These are phyloP conservation scores for Bisporella sp. DNA, from an alignment of 2,329 filamentous ascomycete species.

Conservation along the genomic window DNA sequence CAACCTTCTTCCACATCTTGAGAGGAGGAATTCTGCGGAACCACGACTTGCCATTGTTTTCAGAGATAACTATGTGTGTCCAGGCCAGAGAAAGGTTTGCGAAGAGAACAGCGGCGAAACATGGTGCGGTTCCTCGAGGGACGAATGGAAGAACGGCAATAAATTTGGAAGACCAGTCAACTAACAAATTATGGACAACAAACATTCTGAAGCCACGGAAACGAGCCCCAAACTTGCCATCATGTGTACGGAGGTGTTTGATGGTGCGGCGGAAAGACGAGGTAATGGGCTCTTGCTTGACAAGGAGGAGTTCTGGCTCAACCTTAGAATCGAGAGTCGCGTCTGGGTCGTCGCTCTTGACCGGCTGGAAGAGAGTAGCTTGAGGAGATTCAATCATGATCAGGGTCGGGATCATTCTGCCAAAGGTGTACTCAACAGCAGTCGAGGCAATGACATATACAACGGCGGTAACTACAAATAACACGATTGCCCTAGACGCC, in stretches of 20 bases:
- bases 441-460: neutral
- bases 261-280: slow-evolving; percentile 50
- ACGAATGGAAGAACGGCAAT: slow-evolving; percentile 35
- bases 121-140: slow-evolving; percentile 39
- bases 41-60: slow-evolving; percentile 55
- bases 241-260: slow-evolving; percentile 48
- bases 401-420: slow-evolving; percentile 52
- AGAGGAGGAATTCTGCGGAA: slow-evolving; percentile 58
- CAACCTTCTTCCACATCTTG: slow-evolving; percentile 60
- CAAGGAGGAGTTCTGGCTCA: slow-evolving; percentile 35
- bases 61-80: slow-evolving; percentile 80
- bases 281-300: slow-evolving; percentile 52
- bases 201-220: slow-evolving; percentile 59
- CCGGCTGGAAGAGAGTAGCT: slow-evolving; percentile 41
- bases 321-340: slow-evolving; percentile 26
- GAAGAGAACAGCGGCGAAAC: slow-evolving; percentile 52
- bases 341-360: slow-evolving; percentile 26
- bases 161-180: slow-evolving; percentile 25
- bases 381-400: slow-evolving; percentile 55
- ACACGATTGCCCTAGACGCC: neutral
- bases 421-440: slow-evolving; percentile 48
- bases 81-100: slow-evolving; percentile 68
- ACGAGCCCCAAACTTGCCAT: slow-evolving; percentile 56
- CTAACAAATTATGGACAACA: slow-evolving; percentile 36
- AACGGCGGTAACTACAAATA: neutral